Conservation (phyloP, 257 asterid species). For the Petrea volubilis region DNA sequence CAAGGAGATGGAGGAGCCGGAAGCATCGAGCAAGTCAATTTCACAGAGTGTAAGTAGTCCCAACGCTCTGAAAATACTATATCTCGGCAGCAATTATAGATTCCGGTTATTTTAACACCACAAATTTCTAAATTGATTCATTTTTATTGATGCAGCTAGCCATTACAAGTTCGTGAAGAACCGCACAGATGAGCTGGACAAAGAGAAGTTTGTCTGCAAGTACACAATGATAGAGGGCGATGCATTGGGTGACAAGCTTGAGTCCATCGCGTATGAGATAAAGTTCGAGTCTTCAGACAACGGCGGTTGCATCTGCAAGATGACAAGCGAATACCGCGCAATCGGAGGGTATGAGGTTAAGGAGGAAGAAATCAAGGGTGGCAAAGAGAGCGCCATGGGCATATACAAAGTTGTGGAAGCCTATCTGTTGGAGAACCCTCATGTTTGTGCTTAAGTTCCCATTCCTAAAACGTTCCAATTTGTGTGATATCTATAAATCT, state of each 20-base stretch:
- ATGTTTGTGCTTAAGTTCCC: slow-evolving; percentile 32
- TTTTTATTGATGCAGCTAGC: slow-evolving; percentile 23
- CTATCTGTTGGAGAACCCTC: slow-evolving; percentile 43
- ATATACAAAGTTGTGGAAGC: slow-evolving; percentile 50
- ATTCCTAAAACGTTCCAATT: not conserved
- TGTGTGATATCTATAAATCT: not conserved
- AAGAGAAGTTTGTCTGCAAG: slow-evolving; percentile 35
- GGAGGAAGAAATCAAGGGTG: slow-evolving; percentile 48
- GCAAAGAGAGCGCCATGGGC: slow-evolving; percentile 42
- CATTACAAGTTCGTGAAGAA: slow-evolving; percentile 39
- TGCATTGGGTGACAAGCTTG: slow-evolving; percentile 39
- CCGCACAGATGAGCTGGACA: slow-evolving; percentile 42
- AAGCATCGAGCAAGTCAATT: slow-evolving; percentile 45
- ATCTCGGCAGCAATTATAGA: not conserved
- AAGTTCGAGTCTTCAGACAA: slow-evolving; percentile 32
- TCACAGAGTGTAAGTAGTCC: slow-evolving; percentile 32
- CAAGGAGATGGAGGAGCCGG: slow-evolving; percentile 47
- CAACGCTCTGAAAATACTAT: not conserved
- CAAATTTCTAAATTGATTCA: not conserved
- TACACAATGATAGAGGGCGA: slow-evolving; percentile 49
- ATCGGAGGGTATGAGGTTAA: slow-evolving; percentile 36
- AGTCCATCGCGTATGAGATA: slow-evolving; percentile 38
- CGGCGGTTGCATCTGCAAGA: slow-evolving; percentile 43
- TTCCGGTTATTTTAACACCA: not conserved
- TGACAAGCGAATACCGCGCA: slow-evolving; percentile 38